Evolutionary conservation across 192 early-diverging fungal genomes (phyloP).

Genomic region (Backusella liffmaniae): DNA sequence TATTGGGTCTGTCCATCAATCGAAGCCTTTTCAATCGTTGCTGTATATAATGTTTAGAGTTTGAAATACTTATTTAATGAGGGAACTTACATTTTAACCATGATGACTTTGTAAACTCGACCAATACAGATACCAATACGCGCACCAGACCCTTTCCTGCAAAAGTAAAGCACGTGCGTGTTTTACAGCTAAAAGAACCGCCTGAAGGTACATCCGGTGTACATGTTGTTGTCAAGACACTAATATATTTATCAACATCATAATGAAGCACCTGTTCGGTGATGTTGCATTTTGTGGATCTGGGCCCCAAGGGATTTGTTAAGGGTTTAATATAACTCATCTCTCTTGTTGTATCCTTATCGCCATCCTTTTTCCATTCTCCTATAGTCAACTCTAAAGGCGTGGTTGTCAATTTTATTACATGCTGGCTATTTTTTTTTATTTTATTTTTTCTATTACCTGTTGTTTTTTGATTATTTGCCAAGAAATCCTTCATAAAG

Average conservation of each 20-base stretch:
- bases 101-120: conserved; percentile 50
- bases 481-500: conserved; percentile 13
- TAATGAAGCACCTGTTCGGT: conserved; percentile 46
- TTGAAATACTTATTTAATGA: not conserved
- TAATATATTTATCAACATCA: conserved; percentile 49
- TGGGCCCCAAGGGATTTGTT: conserved; percentile 34
- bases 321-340: conserved; percentile 37
- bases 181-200: conserved; percentile 48
- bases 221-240: conserved; percentile 45
- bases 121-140: conserved; percentile 42
- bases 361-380: conserved; percentile 29
- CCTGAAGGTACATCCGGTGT: conserved; percentile 64
- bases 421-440: not conserved
- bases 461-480: conserved; percentile 1
- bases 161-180: conserved; percentile 50
- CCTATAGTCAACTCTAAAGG: conserved; percentile 26
- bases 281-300: conserved; percentile 49
- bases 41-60: conserved; percentile 3
- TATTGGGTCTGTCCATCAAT: conserved; percentile 46
- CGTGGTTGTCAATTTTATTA: no score
- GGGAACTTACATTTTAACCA: conserved; percentile 51
- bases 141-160: conserved; percentile 38
- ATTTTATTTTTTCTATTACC: conserved; percentile 9
- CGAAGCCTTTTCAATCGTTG: conserved; percentile 51
- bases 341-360: conserved; percentile 11